A percentile compares a stretch with the other conserved stretches of the same genome.
phyloP scores from a whole-genome alignment of 2,329 filamentous ascomycete genomes.

The Calonectria ilicicola region DNA sequence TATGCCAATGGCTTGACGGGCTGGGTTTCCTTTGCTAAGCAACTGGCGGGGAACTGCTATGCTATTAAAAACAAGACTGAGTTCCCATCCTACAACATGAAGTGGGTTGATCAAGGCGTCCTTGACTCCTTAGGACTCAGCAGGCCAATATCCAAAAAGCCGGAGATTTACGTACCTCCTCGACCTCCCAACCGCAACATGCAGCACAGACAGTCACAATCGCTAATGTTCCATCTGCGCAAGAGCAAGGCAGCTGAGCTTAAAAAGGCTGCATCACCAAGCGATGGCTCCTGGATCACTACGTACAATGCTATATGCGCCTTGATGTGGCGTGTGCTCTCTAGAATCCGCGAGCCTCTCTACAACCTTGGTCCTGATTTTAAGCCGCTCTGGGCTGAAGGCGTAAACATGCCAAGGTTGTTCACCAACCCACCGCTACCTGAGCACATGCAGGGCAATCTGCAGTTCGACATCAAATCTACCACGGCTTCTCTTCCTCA shows the following conservation, averaged over 20 bases:
- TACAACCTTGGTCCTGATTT: conserved; percentile 46
- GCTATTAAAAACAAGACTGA: conserved; percentile 46
- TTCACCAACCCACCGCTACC: conserved; percentile 48
- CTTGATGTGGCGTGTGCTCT: conserved; percentile 54
- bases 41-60: conserved; percentile 57
- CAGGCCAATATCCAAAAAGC: not conserved
- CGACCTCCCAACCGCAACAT: no score
- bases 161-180: conserved; percentile 19
- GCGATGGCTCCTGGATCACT: conserved; percentile 52
- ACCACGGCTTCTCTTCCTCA: conserved; percentile 40
- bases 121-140: no score
- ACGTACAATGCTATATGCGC: conserved; percentile 58
- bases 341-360: conserved; percentile 48
- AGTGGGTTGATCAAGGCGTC: no score
- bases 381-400: conserved; percentile 49
- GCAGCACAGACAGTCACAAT: not conserved
- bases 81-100: conserved; percentile 42
- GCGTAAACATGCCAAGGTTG: conserved; percentile 51
- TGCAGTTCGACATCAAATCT: conserved; percentile 45
- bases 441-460: conserved; percentile 51
- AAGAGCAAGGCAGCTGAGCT: conserved; percentile 21
- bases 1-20: conserved; percentile 55
- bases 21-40: conserved; percentile 49
- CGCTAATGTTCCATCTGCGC: conserved; percentile 21
- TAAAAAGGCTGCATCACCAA: conserved; percentile 19